These are phyloP conservation scores for Xerocomus alliaceus DNA, from an alignment of 1,284 basidiomycete species.

Conservation along the genomic window DNA sequence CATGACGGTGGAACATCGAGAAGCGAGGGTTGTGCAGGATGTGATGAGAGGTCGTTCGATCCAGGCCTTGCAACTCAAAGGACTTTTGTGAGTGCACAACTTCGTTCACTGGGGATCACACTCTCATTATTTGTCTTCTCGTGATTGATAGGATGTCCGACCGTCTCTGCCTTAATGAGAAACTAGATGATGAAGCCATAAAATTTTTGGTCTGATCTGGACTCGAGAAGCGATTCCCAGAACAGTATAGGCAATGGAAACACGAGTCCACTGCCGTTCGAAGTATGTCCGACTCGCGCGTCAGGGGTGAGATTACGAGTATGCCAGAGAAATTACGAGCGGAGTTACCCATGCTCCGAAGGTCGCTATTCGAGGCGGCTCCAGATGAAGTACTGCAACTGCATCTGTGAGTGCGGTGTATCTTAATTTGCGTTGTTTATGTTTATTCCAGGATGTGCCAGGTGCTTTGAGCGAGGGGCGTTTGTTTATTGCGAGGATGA, in stretches of 20 bases:
- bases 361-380: slow-evolving; percentile 3
- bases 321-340: not conserved
- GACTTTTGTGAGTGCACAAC: slow-evolving; percentile 20
- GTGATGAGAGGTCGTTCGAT: not conserved
- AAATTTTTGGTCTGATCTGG: slow-evolving; percentile 40
- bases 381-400: not conserved
- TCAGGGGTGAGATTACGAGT: not conserved
- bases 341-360: not conserved
- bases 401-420: slow-evolving; percentile 36
- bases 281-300: not conserved
- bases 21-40: slow-evolving; percentile 14
- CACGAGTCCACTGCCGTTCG: not conserved
- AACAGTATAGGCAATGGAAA: not conserved
- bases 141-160: slow-evolving; percentile 22
- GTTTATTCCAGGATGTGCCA: not conserved
- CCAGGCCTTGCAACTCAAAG: slow-evolving; percentile 21
- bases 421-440: not conserved
- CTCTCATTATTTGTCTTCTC: not conserved
- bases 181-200: slow-evolving; percentile 39
- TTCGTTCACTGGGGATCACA: not conserved
- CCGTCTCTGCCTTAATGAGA: slow-evolving; percentile 35
- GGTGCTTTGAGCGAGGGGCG: slow-evolving; percentile 20
- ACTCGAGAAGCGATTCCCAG: slow-evolving; percentile 34
- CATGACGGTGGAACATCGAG: slow-evolving; percentile 37
- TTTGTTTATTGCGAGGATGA: slow-evolving; percentile 12